Evolutionary conservation across 345 rosid species (phyloP).

Genomic region (Moringa oleifera): DNA sequence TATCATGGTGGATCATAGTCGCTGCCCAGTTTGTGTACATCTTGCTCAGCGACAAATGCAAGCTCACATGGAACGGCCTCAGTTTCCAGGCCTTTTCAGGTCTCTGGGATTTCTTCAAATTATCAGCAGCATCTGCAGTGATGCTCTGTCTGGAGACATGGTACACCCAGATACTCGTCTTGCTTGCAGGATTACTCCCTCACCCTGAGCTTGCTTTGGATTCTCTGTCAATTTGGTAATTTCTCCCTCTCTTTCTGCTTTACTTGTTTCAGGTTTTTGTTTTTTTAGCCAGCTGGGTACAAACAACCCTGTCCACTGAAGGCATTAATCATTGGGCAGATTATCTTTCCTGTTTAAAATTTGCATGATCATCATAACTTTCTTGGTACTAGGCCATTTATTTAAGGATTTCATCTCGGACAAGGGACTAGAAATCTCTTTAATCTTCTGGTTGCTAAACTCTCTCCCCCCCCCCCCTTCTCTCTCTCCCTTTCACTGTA

Average conservation of each 20-base stretch:
- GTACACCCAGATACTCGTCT: constrained; percentile 53
- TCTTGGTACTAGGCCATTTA: too few relatives aligned
- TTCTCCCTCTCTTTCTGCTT: neutral
- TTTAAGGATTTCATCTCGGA: too few relatives aligned
- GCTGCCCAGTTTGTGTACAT: constrained; percentile 45
- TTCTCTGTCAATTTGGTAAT: constrained; percentile 57
- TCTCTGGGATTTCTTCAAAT: constrained; percentile 39
- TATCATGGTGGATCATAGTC: constrained; percentile 67
- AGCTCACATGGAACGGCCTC: constrained; percentile 51
- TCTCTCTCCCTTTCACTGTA: too few relatives aligned
- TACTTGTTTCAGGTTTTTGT: neutral
- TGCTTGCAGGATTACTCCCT: constrained; percentile 56
- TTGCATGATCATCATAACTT: too few relatives aligned
- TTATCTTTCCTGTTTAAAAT: neutral
- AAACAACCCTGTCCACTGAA: neutral
- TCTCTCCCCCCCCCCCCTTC: too few relatives aligned
- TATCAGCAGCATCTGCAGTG: constrained; percentile 58
- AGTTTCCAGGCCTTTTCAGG: constrained; percentile 50
- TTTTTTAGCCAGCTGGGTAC: neutral
- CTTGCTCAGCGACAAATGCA: constrained; percentile 29
- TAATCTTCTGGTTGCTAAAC: too few relatives aligned
- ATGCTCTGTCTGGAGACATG: constrained; percentile 75
- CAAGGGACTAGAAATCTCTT: too few relatives aligned
- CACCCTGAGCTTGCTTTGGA: constrained; percentile 52
- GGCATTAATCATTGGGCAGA: neutral